Base-by-base conservation (phyloP, 345 rosid species). In the Ceriops zippeliana region DNA sequence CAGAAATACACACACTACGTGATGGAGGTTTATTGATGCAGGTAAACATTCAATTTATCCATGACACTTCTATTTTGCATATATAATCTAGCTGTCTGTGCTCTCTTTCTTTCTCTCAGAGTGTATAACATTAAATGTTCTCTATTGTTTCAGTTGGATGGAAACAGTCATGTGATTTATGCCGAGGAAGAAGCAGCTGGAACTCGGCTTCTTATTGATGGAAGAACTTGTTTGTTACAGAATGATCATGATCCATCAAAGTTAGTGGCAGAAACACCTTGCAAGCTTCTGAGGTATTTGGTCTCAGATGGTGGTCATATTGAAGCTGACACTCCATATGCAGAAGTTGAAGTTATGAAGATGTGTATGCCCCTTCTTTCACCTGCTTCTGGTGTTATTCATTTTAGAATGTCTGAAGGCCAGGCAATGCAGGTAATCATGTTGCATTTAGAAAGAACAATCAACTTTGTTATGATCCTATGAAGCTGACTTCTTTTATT, bases 361-460 rank as follows among this genome's bases (percentile, higher is more conserved):
- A 96, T 96, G 99, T 96, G 99, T 56, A 96, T 96, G 99, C 99
- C 99, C 70, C 99, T 96, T 75, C 98, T 96, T 66, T 96, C 98
- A 73, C 99, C 99, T 69, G 97, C 99, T 72, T 86, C 98, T 52
- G 99, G 99, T 75, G 76, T 83, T 67, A 76, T 96, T 69, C 89
- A 81, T 52, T 90, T 96, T 62, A 82, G 83, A 82, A 81, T 92
- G 93, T 87, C 97, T 17, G 98, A 96, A 86, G 99, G 99, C 81
- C 99, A 96, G 87, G 93, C 98, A 65, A 90, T 96, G 97, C 96
- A 90, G 99, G 99, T 95, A 79, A 56, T 72, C 28, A 52, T 59
- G 47, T 69, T 73, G 73, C 51, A n/a, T 52, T 19, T 34, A 30
- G 22, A 20, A 46, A 47, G 1, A n/a, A 34, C 32, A 6, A 30